Evolutionary conservation across 257 asterid genomes (phyloP).

Genomic region (Rehmannia glutinosa): DNA sequence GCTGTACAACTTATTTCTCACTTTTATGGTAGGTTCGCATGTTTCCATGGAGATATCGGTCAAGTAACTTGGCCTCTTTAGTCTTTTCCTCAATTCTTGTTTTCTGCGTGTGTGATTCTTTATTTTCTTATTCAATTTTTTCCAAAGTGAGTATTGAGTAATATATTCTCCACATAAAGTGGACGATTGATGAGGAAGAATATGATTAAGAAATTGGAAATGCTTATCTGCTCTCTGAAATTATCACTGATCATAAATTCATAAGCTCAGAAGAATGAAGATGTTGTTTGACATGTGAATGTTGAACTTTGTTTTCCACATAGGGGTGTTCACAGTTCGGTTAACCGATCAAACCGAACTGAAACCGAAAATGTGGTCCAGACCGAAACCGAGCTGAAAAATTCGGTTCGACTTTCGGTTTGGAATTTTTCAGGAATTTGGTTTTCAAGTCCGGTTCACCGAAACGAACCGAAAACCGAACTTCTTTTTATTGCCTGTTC

Average conservation of each 20-base stretch:
- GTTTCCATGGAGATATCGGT: background rate
- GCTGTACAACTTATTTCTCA: slow-evolving; percentile 37
- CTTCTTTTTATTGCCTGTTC: too few relatives aligned
- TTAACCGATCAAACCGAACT: too few relatives aligned
- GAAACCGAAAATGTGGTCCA: too few relatives aligned
- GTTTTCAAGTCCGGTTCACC: too few relatives aligned
- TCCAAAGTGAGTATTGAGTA: background rate
- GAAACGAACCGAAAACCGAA: too few relatives aligned
- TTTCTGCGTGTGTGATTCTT: background rate
- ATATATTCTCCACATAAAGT: background rate
- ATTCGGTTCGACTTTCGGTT: too few relatives aligned
- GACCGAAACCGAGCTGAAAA: too few relatives aligned
- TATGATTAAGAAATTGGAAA: background rate
- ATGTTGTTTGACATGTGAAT: slow-evolving; percentile 9
- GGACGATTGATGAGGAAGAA: background rate
- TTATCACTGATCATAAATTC: background rate
- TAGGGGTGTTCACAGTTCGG: too few relatives aligned
- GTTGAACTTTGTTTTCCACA: background rate
- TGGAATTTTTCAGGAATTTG: too few relatives aligned
- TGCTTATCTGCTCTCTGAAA: background rate
- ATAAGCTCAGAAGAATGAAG: background rate
- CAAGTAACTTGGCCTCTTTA: background rate
- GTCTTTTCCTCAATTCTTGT: background rate
- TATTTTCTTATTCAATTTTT: background rate
- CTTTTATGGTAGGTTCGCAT: slow-evolving; percentile 27